Percentiles rank a stretch among this genome's conserved stretches.
phyloP scores from a whole-genome alignment of 371 early-diverging fungal species.

The Circinella minor region DNA sequence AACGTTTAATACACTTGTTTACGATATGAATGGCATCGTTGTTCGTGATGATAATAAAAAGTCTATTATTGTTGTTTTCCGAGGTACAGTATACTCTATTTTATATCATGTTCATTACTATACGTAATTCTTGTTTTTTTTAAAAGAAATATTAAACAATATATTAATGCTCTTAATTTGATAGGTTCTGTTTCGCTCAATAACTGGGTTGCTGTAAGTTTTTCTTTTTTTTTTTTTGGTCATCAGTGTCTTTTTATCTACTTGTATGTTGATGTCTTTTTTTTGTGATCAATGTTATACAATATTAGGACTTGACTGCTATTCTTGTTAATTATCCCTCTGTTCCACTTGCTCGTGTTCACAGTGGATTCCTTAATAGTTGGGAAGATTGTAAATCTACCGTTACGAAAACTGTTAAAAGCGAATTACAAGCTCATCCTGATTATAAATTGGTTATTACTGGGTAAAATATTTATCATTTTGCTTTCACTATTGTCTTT shows the following conservation, averaged over 20 bases:
- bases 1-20: constrained; percentile 21
- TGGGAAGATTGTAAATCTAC: constrained; percentile 14
- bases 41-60: constrained; percentile 23
- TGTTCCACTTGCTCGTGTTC: constrained; percentile 20
- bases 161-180: neutral
- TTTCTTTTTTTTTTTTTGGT: neutral
- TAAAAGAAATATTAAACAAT: too few species aligned
- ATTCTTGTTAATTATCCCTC: constrained; percentile 14
- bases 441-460: constrained; percentile 26
- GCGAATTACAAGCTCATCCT: constrained; percentile 20
- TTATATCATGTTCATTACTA: neutral
- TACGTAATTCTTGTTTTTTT: neutral
- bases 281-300: neutral
- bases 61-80: constrained; percentile 25
- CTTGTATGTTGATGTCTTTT: neutral
- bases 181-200: constrained; percentile 16
- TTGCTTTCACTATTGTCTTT: neutral
- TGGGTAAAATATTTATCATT: constrained; percentile 8
- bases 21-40: constrained; percentile 21
- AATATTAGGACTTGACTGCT: constrained; percentile 18
- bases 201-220: constrained; percentile 25
- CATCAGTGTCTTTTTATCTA: neutral
- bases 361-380: constrained; percentile 19
- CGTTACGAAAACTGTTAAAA: neutral
- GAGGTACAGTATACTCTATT: too few species aligned